These are phyloP conservation scores for Stemphylium beticola DNA, from an alignment of 2,329 filamentous ascomycete species.

Conservation along the genomic window DNA sequence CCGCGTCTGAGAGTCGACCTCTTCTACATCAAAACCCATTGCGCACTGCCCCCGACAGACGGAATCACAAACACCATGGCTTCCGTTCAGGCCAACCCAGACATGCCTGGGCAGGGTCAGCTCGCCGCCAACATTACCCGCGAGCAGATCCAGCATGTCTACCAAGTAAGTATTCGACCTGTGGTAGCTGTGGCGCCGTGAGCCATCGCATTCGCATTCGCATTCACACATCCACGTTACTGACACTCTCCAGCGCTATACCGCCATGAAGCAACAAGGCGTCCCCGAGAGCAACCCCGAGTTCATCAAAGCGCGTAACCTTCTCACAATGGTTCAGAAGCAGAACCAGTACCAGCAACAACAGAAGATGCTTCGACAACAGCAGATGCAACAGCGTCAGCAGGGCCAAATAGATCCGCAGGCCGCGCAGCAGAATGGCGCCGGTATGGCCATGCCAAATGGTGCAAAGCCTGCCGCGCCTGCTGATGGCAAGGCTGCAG, in stretches of 20 bases:
- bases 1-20: slow-evolving; percentile 24
- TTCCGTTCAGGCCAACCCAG: slow-evolving; percentile 75
- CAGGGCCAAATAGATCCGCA: slow-evolving; percentile 59
- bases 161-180: slow-evolving; percentile 59
- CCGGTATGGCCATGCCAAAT: slow-evolving; percentile 49
- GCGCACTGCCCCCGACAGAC: slow-evolving; percentile 22
- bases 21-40: slow-evolving; percentile 18
- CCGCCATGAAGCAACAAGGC: slow-evolving; percentile 85
- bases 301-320: slow-evolving; percentile 79
- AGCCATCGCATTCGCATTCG: slow-evolving; percentile 10
- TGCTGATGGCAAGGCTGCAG: slow-evolving; percentile 31
- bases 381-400: slow-evolving; percentile 62
- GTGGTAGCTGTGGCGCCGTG: slow-evolving; percentile 1
- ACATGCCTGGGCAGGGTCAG: slow-evolving; percentile 68
- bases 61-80: slow-evolving; percentile 64
- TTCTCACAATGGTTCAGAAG: slow-evolving; percentile 74
- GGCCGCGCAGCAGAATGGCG: slow-evolving; percentile 58
- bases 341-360: slow-evolving; percentile 57
- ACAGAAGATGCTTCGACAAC: slow-evolving; percentile 49
- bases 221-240: slow-evolving; percentile 21
- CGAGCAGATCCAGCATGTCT: slow-evolving; percentile 79
- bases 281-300: slow-evolving; percentile 84
- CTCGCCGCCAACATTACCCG: slow-evolving; percentile 73
- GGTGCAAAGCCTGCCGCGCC: slow-evolving; percentile 50
- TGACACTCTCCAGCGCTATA: slow-evolving; percentile 74